Conservation (phyloP, 2,329 filamentous ascomycete species). For the Colletotrichum paranaense region DNA sequence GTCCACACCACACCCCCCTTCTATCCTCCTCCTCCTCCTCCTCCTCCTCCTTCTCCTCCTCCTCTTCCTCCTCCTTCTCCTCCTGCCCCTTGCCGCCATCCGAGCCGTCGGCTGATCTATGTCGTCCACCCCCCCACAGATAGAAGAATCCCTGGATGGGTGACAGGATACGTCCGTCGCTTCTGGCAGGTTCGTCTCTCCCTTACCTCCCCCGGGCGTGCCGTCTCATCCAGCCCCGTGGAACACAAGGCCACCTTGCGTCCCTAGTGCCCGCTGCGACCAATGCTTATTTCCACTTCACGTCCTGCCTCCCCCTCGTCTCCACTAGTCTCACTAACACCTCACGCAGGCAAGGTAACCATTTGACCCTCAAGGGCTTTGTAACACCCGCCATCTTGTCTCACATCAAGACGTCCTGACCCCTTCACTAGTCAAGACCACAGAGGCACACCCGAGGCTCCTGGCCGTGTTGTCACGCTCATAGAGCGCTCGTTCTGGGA, state of each 20-base stretch:
- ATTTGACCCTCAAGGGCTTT: background rate
- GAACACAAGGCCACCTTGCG: conserved; percentile 4
- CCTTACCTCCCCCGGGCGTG: conserved; percentile 12
- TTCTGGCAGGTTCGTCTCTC: conserved; percentile 90
- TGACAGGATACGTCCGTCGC: conserved; percentile 90
- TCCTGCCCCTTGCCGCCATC: conserved; percentile 13
- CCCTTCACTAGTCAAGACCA: conserved; percentile 82
- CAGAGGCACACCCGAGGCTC: conserved; percentile 86
- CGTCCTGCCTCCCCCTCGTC: background rate
- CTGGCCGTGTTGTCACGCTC: conserved; percentile 92
- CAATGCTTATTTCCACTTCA: conserved; percentile 32
- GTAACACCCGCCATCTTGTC: background rate
- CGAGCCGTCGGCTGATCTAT: conserved; percentile 34
- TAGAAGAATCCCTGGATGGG: conserved; percentile 86
- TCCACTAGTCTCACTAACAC: conserved; percentile 24
- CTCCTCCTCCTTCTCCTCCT: background rate
- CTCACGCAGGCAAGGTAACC: conserved; percentile 48
- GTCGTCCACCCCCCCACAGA: conserved; percentile 63
- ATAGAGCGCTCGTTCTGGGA: conserved; percentile 89
- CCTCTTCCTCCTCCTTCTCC: conserved; percentile 6
- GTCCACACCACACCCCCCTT: conserved; percentile 3
- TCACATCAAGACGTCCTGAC: conserved; percentile 6
- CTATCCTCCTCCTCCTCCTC: conserved; percentile 10
- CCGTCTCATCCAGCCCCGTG: conserved; percentile 29
- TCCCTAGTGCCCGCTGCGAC: conserved; percentile 15